A percentile compares a stretch with the other conserved stretches of the same genome.
Evolutionary conservation across 2,329 filamentous ascomycete genomes (phyloP).

Genomic region (Arthrobotrys sinensis): DNA sequence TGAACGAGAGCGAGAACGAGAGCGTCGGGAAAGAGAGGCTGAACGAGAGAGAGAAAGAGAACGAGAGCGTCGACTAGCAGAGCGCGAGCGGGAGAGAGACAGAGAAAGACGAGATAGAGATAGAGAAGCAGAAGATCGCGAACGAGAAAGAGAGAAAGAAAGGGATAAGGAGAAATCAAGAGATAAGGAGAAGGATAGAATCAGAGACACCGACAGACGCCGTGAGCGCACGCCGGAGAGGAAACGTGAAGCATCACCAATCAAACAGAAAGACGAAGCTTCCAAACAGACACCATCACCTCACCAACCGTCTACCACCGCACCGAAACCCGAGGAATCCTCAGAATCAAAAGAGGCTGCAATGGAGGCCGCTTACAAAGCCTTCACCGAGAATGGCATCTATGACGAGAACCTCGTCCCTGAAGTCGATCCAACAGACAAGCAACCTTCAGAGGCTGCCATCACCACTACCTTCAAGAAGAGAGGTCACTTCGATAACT

Average conservation of each 20-base stretch:
- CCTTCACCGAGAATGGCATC: not conserved
- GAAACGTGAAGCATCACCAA: slow-evolving; percentile 31
- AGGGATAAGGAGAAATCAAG: slow-evolving; percentile 30
- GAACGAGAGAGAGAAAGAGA: slow-evolving; percentile 22
- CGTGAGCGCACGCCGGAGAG: slow-evolving; percentile 43
- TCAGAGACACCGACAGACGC: slow-evolving; percentile 25
- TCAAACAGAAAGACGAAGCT: slow-evolving; percentile 44
- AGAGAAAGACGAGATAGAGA: slow-evolving; percentile 37
- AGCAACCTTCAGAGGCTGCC: slow-evolving; percentile 45
- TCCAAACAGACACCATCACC: slow-evolving; percentile 11
- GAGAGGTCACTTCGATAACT: slow-evolving; percentile 51
- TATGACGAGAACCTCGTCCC: slow-evolving; percentile 31
- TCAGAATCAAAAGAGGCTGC: slow-evolving; percentile 2
- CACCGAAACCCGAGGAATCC: slow-evolving; percentile 20
- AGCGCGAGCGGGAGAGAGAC: slow-evolving; percentile 48
- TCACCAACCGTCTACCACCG: not conserved
- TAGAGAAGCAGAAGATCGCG: slow-evolving; percentile 39
- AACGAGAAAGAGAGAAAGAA: slow-evolving; percentile 39
- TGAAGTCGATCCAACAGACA: slow-evolving; percentile 39
- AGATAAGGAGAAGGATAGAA: slow-evolving; percentile 42
- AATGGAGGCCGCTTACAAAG: slow-evolving; percentile 8
- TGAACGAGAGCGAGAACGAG: slow-evolving; percentile 24
- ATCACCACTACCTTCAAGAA: slow-evolving; percentile 58
- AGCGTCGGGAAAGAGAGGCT: slow-evolving; percentile 23
- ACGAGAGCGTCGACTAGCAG: slow-evolving; percentile 39